Evolutionary conservation across 2,329 filamentous ascomycete species (phyloP).

Genomic region (Clonostachys solani): DNA sequence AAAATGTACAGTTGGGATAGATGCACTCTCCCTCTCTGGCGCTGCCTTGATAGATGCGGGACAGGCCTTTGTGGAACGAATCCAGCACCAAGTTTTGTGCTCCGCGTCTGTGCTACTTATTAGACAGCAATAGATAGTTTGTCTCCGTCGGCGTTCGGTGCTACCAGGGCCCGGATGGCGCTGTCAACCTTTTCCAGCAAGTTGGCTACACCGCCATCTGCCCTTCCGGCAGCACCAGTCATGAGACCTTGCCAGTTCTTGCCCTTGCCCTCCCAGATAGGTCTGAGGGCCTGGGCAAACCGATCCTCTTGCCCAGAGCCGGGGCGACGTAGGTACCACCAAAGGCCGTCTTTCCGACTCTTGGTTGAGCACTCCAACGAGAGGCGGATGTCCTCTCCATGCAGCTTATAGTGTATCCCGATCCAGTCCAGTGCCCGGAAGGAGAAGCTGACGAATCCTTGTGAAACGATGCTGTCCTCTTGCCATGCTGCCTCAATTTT

Average conservation of each 20-base stretch:
- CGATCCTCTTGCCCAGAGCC: background rate
- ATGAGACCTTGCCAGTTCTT: slow-evolving; percentile 42
- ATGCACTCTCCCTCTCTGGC: too few species aligned
- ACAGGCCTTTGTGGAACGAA: too few species aligned
- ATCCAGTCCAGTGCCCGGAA: slow-evolving; percentile 54
- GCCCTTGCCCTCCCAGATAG: slow-evolving; percentile 22
- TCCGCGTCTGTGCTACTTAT: too few species aligned
- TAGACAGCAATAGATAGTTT: too few species aligned
- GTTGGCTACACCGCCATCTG: slow-evolving; percentile 33
- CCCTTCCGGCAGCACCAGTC: slow-evolving; percentile 38
- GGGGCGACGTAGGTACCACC: slow-evolving; percentile 45
- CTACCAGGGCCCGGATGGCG: slow-evolving; percentile 28
- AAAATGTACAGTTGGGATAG: too few species aligned
- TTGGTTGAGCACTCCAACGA: slow-evolving; percentile 48
- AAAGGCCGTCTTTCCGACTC: slow-evolving; percentile 38
- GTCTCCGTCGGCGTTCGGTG: too few species aligned
- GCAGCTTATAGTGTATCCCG: slow-evolving; percentile 47
- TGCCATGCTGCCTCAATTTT: slow-evolving; percentile 54
- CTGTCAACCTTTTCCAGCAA: slow-evolving; percentile 44
- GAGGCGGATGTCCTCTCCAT: slow-evolving; percentile 22
- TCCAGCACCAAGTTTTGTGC: too few species aligned
- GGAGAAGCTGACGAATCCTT: slow-evolving; percentile 45
- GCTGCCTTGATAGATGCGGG: too few species aligned
- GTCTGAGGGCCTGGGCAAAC: slow-evolving; percentile 4
- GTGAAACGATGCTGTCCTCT: slow-evolving; percentile 29